Conservation (phyloP, 768 basidiomycete genomes). For the Filobasidium floriforme region DNA sequence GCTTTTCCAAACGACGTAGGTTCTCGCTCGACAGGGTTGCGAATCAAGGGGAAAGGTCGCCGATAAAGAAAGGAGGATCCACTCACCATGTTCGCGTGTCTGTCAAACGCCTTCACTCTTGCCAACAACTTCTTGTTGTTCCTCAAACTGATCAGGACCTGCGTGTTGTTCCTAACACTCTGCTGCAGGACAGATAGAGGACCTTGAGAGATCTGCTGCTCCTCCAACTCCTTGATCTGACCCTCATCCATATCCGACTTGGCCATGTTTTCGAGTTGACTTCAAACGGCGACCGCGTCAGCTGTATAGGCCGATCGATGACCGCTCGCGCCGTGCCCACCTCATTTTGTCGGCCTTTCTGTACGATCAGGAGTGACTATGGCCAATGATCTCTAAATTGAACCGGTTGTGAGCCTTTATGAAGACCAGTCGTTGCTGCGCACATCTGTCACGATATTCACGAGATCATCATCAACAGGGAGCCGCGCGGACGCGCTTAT, state of each 20-base stretch:
- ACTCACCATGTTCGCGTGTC: conserved; percentile 93
- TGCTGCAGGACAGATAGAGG: conserved; percentile 56
- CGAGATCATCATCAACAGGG: background rate
- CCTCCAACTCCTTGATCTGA: conserved; percentile 88
- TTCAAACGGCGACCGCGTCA: background rate
- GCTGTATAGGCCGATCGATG: background rate
- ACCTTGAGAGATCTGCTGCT: conserved; percentile 94
- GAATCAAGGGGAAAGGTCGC: background rate
- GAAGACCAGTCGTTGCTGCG: background rate
- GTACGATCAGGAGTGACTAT: background rate
- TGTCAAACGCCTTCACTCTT: conserved; percentile 94
- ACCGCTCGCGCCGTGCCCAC: background rate
- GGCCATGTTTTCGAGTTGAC: conserved; percentile 52
- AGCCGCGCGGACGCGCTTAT: conserved; percentile 8
- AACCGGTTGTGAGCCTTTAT: background rate
- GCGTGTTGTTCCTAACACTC: conserved; percentile 92
- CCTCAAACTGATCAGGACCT: conserved; percentile 90
- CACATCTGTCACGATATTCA: conserved; percentile 1
- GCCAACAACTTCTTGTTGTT: conserved; percentile 90
- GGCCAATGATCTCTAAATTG: background rate
- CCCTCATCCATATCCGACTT: conserved; percentile 97
- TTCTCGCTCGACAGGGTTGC: too few species aligned
- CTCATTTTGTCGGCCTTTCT: background rate
- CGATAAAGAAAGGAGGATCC: background rate
- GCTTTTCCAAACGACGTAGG: background rate